Evolutionary conservation across 179 eudicot species (phyloP), one percentile per base, ranked within the genome.

Genomic region (Nepenthes alata): DNA sequence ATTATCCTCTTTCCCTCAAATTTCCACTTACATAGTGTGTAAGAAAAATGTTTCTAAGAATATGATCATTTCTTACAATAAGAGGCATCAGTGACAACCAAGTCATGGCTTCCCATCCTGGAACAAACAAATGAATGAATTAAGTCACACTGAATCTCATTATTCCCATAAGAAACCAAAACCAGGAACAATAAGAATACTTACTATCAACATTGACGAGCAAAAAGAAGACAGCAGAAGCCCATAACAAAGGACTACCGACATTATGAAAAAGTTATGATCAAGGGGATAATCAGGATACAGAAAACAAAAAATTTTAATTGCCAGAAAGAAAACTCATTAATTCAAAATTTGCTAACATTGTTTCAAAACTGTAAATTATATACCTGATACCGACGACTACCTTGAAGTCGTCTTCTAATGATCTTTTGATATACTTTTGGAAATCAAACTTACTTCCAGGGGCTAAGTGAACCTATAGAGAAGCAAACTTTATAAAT

Each of bases 321-420:
- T 2, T 52, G 16, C 16, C 5, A 15, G 35, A 5, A 35, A 11
- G 3, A 36, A 57, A 57, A 54, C 11, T 8, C 15, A 6, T 2
- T 11, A 57, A 57, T 11, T 5, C n/a, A 36, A 57, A 37, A 57
- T 57, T 37, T 36, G 13, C 39, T 7, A 9, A 35, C 9, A 25
- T 11, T 34, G 12, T 11, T 2, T 8, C 8, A 8, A 11, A 36
- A 11, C 13, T 6, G 45, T 36, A 37, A 41, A 3, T 57, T 12
- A 1, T 11, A 53, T 83, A 89, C 95, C 93, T 85, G 70, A 89
- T 87, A 61, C 97, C 97, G 34, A 91, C 97, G 63, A 90, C 82
- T 57, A 88, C 93, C 81, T 90, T 90, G 73, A 85, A 89, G 79
- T 89, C 97, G 34, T 89, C 97, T 83, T 89, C 95, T 61, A 89